Conservation (phyloP, 2,329 filamentous ascomycete species). For the Rugonectria rugulosa region DNA sequence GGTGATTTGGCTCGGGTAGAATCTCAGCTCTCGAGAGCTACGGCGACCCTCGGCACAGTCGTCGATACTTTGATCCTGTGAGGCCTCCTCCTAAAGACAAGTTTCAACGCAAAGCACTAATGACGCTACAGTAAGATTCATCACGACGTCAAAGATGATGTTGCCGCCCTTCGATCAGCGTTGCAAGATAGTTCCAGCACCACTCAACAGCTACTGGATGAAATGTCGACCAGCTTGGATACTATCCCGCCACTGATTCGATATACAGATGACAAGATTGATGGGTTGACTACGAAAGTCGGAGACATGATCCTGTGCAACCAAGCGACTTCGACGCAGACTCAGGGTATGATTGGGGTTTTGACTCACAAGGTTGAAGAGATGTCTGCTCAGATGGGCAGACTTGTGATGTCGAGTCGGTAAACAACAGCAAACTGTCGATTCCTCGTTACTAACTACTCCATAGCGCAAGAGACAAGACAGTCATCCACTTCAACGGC, state of each 20-base stretch:
- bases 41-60: not conserved
- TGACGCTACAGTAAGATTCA: not conserved
- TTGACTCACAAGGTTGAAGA: not conserved
- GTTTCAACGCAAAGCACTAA: not conserved
- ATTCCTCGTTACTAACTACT: too few species aligned
- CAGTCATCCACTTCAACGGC: too few species aligned
- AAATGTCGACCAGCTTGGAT: not conserved
- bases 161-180: not conserved
- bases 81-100: not conserved
- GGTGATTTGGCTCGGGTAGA: not conserved
- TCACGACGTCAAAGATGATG: not conserved
- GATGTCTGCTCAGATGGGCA: not conserved
- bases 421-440: too few species aligned
- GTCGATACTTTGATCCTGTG: not conserved
- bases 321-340: not conserved
- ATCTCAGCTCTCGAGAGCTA: not conserved
- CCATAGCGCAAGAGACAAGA: too few species aligned
- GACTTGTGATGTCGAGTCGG: not conserved
- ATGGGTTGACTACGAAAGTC: not conserved
- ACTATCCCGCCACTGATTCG: not conserved
- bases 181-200: not conserved
- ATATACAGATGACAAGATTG: not conserved
- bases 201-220: not conserved
- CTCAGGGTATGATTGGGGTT: not conserved
- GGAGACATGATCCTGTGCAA: not conserved